phyloP scores from a whole-genome alignment of 495 filamentous ascomycete species.

The Xylaria bambusicola region DNA sequence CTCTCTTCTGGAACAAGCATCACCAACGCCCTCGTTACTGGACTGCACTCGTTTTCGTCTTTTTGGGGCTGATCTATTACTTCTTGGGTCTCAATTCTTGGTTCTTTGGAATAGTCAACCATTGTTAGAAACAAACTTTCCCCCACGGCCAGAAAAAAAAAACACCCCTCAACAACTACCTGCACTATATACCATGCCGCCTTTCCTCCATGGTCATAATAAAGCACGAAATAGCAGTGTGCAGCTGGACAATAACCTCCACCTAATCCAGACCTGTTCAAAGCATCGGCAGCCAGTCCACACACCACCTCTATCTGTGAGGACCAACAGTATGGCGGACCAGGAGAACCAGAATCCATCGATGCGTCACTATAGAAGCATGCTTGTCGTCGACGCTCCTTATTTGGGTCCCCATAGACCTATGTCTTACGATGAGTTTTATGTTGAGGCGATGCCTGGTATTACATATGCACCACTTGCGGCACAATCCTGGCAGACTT shows the following conservation, averaged over 20 bases:
- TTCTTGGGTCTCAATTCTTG: slow-evolving; percentile 42
- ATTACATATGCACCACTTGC: slow-evolving; percentile 34
- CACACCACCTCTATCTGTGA: slow-evolving; percentile 26
- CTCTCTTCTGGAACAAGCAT: slow-evolving; percentile 24
- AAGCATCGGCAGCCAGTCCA: slow-evolving; percentile 26
- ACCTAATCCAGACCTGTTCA: slow-evolving; percentile 28
- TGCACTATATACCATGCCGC: slow-evolving; percentile 34
- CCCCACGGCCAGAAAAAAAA: slow-evolving; percentile 19
- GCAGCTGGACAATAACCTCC: slow-evolving; percentile 41
- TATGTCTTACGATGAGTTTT: slow-evolving; percentile 51
- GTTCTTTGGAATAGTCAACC: slow-evolving; percentile 40
- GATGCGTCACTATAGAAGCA: slow-evolving; percentile 48
- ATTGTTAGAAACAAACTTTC: slow-evolving; percentile 32
- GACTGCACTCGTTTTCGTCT: slow-evolving; percentile 16
- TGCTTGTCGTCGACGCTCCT: slow-evolving; percentile 50
- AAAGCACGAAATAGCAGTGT: slow-evolving; percentile 47
- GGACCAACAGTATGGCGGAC: slow-evolving; percentile 41
- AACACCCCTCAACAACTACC: slow-evolving; percentile 11
- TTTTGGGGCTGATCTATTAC: slow-evolving; percentile 37
- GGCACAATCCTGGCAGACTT: slow-evolving; percentile 23
- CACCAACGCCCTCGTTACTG: slow-evolving; percentile 20
- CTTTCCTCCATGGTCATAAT: slow-evolving; percentile 45
- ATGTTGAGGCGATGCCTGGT: slow-evolving; percentile 38
- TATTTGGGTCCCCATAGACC: slow-evolving; percentile 48
- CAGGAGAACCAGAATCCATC: slow-evolving; percentile 36